These are phyloP conservation scores for Drechslera avenae DNA, from an alignment of 2,329 filamentous ascomycete species.

Conservation along the genomic window DNA sequence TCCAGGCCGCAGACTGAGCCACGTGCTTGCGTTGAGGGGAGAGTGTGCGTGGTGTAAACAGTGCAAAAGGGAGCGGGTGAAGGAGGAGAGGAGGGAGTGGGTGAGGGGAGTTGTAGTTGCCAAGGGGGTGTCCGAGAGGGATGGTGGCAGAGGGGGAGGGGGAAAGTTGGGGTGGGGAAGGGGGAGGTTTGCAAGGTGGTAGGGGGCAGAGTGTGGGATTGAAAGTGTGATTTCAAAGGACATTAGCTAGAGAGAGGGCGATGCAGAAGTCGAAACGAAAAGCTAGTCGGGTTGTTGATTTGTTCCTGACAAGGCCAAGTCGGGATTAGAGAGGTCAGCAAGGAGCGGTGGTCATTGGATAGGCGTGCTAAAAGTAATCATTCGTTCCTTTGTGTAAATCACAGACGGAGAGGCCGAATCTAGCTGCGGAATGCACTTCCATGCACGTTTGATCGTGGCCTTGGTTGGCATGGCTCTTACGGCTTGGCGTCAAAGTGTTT, in stretches of 20 bases:
- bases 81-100: constrained; percentile 16
- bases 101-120: background rate
- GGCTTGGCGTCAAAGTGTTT: no score
- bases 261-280: no score
- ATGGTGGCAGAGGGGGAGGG: no score
- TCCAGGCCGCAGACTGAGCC: constrained; percentile 16
- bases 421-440: no score
- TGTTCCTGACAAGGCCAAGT: no score
- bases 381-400: background rate
- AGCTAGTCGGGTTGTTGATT: no score
- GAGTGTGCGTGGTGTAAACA: constrained; percentile 31
- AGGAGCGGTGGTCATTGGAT: no score
- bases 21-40: constrained; percentile 3
- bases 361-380: no score
- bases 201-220: background rate
- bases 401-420: background rate
- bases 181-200: background rate
- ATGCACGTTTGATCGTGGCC: no score
- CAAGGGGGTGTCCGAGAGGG: background rate
- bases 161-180: no score
- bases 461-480: no score
- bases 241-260: background rate
- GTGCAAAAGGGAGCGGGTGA: constrained; percentile 10
- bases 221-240: background rate
- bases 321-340: no score